A percentile compares a stretch with the other conserved stretches of the same genome.
Conservation (phyloP, 208 protist species). For the Phytomonas serpens region DNA sequence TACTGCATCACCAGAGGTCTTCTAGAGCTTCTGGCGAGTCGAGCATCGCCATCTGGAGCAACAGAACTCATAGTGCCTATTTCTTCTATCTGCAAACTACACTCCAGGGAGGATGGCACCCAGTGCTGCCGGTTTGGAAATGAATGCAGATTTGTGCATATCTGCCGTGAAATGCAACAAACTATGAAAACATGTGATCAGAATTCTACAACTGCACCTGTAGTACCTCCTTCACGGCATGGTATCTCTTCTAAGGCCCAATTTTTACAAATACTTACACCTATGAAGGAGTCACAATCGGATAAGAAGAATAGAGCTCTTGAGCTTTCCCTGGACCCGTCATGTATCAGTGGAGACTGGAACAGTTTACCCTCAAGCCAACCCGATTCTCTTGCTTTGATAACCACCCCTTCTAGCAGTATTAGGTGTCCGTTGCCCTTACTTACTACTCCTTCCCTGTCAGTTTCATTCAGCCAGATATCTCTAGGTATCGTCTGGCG, state of each 20-base stretch:
- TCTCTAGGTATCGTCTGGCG: slow-evolving; percentile 58
- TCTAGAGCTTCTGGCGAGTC: slow-evolving; percentile 28
- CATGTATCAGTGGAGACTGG: slow-evolving; percentile 26
- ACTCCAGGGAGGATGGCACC: slow-evolving; percentile 27
- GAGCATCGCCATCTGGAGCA: slow-evolving; percentile 9
- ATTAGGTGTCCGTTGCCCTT: slow-evolving; percentile 9
- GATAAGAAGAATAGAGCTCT: neutral
- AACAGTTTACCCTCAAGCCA: slow-evolving; percentile 27
- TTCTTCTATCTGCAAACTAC: slow-evolving; percentile 60
- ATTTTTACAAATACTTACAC: neutral
- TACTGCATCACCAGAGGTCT: slow-evolving; percentile 45
- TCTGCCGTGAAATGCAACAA: slow-evolving; percentile 39
- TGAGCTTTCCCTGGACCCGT: slow-evolving; percentile 8
- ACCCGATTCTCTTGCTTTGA: slow-evolving; percentile 28
- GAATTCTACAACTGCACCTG: neutral
- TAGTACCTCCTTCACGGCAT: neutral
- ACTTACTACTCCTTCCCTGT: slow-evolving; percentile 11
- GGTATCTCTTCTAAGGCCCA: neutral
- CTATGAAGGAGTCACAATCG: neutral
- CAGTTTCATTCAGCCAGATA: slow-evolving; percentile 59
- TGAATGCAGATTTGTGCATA: slow-evolving; percentile 81
- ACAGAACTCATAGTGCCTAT: slow-evolving; percentile 40
- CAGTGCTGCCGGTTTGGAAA: slow-evolving; percentile 72
- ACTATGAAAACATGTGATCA: neutral
- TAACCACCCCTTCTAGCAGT: slow-evolving; percentile 25